A percentile compares a stretch with the other conserved stretches of the same genome.
These are phyloP conservation scores for Aegilops bicornis DNA, from an alignment of 176 grass and related monocot genomes.

Conservation along the genomic window DNA sequence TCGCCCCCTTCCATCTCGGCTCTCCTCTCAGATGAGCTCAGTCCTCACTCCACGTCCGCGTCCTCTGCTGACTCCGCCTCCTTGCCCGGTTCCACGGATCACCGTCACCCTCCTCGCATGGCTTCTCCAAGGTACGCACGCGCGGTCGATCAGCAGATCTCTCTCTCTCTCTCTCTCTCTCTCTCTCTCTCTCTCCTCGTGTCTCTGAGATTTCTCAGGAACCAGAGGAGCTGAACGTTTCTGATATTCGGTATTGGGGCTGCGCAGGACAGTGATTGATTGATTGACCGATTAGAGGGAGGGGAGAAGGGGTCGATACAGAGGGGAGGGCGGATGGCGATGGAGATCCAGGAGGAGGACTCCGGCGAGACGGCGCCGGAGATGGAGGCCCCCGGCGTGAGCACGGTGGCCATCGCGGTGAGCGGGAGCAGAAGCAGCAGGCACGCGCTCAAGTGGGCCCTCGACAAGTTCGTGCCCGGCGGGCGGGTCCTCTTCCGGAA, in stretches of 20 bases:
- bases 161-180: no score
- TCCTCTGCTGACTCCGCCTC: conserved; percentile 23
- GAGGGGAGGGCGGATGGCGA: conserved; percentile 29
- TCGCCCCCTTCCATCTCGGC: not conserved
- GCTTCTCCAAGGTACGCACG: conserved; percentile 14
- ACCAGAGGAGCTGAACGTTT: not conserved
- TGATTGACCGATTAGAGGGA: not conserved
- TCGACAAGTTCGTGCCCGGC: conserved; percentile 79
- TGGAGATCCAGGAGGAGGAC: conserved; percentile 62
- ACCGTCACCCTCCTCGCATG: not conserved
- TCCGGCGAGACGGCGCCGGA: conserved; percentile 12
- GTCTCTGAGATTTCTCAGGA: not conserved
- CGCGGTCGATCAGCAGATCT: no score
- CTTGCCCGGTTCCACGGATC: not conserved
- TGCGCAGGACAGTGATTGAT: not conserved
- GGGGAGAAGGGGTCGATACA: not conserved
- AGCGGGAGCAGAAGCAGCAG: conserved; percentile 59
- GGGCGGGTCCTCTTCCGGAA: conserved; percentile 62
- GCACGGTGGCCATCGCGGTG: conserved; percentile 66
- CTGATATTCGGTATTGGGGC: not conserved
- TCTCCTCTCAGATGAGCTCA: not conserved
- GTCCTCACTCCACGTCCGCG: conserved; percentile 3
- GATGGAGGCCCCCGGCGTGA: conserved; percentile 14
- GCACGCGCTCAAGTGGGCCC: conserved; percentile 81
- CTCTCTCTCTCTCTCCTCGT: no score